A percentile compares a stretch with the other conserved stretches of the same genome.
Evolutionary conservation across 208 protist genomes (phyloP).

Genomic region (Tritrichomonas foetus): DNA sequence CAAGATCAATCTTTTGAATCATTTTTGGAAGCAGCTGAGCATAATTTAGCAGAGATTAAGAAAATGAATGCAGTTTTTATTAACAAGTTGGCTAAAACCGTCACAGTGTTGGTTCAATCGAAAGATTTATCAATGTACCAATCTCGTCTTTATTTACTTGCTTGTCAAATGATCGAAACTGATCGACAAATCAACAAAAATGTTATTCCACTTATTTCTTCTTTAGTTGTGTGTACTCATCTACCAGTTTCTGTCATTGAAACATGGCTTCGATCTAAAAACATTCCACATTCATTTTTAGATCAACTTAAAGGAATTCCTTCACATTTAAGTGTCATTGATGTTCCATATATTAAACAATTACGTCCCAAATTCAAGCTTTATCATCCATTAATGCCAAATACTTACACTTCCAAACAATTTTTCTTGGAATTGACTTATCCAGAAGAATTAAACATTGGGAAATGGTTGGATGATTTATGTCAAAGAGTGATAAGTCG

Average conservation of each 20-base stretch:
- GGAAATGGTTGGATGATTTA: constrained; percentile 13
- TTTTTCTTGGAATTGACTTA: neutral
- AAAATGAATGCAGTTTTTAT: neutral
- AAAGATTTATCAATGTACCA: neutral
- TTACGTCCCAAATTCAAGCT: neutral
- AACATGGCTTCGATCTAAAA: neutral
- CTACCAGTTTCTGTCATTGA: neutral
- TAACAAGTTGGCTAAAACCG: neutral
- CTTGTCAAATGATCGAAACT: neutral
- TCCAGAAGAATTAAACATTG: neutral
- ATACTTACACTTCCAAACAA: neutral
- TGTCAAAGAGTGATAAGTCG: neutral
- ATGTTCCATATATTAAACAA: neutral
- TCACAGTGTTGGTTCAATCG: neutral
- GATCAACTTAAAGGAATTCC: neutral
- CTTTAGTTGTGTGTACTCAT: no score
- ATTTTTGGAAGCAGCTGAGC: neutral
- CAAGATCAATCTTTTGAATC: constrained; percentile 16
- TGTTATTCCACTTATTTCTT: no score
- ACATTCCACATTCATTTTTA: neutral
- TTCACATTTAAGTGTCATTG: neutral
- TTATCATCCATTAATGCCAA: neutral
- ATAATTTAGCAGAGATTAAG: neutral
- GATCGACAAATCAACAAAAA: neutral
- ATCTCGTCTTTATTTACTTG: neutral